phyloP scores from a whole-genome alignment of 192 early-diverging fungal genomes.

The Coemansia sp. region DNA sequence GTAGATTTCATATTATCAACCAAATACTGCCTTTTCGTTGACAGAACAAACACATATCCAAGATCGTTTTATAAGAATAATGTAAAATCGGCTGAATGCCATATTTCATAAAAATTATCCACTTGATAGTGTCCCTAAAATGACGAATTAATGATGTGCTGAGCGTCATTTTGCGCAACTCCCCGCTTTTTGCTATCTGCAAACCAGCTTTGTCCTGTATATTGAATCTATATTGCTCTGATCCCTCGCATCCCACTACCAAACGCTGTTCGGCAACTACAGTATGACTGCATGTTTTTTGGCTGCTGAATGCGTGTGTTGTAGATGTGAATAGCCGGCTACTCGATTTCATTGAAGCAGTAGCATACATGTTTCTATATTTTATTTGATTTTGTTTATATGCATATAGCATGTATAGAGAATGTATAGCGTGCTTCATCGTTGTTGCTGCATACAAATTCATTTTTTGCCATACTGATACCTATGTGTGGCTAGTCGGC shows the following conservation, averaged over 20 bases:
- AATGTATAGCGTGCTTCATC: neutral
- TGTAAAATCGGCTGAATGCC: neutral
- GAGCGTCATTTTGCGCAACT: neutral
- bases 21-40: neutral
- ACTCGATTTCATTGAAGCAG: neutral
- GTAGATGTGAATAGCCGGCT: neutral
- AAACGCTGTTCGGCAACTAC: neutral
- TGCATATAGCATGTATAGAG: neutral
- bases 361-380: neutral
- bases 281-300: neutral
- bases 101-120: neutral
- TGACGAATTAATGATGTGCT: neutral
- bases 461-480: constrained; percentile 7
- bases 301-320: neutral
- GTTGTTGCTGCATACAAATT: neutral
- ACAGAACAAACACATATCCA: neutral
- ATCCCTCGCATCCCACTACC: neutral
- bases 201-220: neutral
- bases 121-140: neutral
- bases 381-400: neutral
- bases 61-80: neutral
- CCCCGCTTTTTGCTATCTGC: neutral
- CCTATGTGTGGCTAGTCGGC: neutral
- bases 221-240: neutral
- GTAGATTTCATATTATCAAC: constrained; percentile 5